These are phyloP conservation scores for Rostrohypoxylon terebratum DNA, from an alignment of 495 filamentous ascomycete genomes.

Conservation along the genomic window DNA sequence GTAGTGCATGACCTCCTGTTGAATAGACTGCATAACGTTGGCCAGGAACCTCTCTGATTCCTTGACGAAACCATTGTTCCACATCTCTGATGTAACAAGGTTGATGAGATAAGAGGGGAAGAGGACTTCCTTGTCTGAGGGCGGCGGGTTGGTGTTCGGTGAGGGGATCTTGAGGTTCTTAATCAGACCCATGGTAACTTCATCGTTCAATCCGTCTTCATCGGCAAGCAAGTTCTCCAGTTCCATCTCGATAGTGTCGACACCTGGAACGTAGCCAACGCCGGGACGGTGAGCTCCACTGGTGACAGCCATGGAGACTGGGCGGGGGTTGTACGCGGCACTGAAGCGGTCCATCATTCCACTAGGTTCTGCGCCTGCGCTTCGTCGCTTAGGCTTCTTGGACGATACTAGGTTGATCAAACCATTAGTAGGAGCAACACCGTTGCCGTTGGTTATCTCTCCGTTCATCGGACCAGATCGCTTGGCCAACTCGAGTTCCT, in stretches of 20 bases:
- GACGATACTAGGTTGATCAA: slow-evolving; percentile 96
- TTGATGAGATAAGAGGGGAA: slow-evolving; percentile 99
- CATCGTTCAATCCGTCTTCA: slow-evolving; percentile 94
- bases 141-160: slow-evolving; percentile 82
- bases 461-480: slow-evolving; percentile 71
- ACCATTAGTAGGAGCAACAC: slow-evolving; percentile 70
- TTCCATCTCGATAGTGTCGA: slow-evolving; percentile 92
- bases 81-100: slow-evolving; percentile 99
- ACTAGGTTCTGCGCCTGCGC: slow-evolving; percentile 88
- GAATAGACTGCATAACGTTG: slow-evolving; percentile 99
- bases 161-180: slow-evolving; percentile 94
- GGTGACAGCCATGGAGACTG: slow-evolving; percentile 89
- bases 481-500: slow-evolving; percentile 89
- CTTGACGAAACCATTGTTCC: slow-evolving; percentile 99
- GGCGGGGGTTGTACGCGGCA: slow-evolving; percentile 90
- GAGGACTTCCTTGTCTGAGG: slow-evolving; percentile 97
- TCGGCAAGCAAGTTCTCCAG: slow-evolving; percentile 93
- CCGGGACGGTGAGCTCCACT: slow-evolving; percentile 69
- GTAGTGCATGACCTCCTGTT: slow-evolving; percentile 99
- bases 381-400: slow-evolving; percentile 96
- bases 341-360: slow-evolving; percentile 84
- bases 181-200: slow-evolving; percentile 95
- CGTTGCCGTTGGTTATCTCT: slow-evolving; percentile 76
- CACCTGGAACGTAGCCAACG: slow-evolving; percentile 74
- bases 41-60: slow-evolving; percentile 98